Evolutionary conservation across 78 protist species (phyloP).

Genomic region (Polysphondylium violaceum): DNA sequence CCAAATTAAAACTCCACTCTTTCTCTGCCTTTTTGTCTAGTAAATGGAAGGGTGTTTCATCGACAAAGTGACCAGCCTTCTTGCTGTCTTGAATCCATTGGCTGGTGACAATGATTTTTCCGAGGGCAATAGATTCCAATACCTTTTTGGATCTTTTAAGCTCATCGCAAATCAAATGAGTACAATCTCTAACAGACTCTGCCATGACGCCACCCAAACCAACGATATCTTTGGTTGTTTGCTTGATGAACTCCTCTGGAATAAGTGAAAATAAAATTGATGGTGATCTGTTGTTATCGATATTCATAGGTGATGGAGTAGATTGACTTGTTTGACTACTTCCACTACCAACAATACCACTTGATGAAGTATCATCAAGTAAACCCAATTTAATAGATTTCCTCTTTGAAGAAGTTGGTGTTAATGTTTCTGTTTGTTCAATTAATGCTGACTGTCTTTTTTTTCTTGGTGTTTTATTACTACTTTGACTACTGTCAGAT

Average conservation of each 20-base stretch:
- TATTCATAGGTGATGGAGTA: neutral
- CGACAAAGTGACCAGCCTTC: neutral
- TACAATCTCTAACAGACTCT: neutral
- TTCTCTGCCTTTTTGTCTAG: slow-evolving; percentile 34
- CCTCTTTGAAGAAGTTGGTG: slow-evolving; percentile 2
- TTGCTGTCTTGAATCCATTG: slow-evolving; percentile 30
- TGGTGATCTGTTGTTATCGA: neutral
- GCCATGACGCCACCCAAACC: slow-evolving; percentile 22
- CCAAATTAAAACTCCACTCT: slow-evolving; percentile 30
- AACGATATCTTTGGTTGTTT: neutral
- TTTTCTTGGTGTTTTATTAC: neutral
- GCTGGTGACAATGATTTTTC: slow-evolving; percentile 26
- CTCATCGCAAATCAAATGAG: slow-evolving; percentile 43
- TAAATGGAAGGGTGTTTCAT: neutral
- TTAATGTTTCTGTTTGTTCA: neutral
- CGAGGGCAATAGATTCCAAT: slow-evolving; percentile 5
- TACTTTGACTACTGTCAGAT: neutral
- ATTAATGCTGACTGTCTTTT: neutral
- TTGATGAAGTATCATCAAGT: neutral
- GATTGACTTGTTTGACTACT: neutral
- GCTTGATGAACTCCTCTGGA: neutral
- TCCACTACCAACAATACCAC: neutral
- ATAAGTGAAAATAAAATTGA: slow-evolving; percentile 24
- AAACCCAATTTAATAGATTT: neutral
- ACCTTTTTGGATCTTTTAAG: slow-evolving; percentile 29